A percentile compares a stretch with the other conserved stretches of the same genome.
Conservation (phyloP, 768 basidiomycete species). For the Pilatotrama ljubarskyi region DNA sequence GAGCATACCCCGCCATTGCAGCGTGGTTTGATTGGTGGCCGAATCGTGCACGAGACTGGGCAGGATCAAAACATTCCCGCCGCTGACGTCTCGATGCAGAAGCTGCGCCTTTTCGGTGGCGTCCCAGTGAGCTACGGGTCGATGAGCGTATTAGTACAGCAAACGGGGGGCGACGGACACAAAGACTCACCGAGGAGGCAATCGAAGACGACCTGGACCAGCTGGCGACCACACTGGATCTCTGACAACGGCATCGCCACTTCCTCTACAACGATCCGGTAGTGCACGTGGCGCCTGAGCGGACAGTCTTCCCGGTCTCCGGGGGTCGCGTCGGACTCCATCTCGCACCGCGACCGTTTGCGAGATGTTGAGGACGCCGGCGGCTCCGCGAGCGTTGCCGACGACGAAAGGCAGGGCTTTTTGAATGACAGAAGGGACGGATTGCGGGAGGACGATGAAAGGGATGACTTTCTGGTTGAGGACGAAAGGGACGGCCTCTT, state of each 20-base stretch:
- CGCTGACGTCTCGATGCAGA: not conserved
- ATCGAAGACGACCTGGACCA: not conserved
- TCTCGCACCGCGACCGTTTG: too few relatives aligned
- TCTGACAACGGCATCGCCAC: not conserved
- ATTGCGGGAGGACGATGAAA: too few relatives aligned
- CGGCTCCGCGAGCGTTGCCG: too few relatives aligned
- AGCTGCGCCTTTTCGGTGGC: not conserved
- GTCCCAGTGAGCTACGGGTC: not conserved
- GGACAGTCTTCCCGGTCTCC: not conserved
- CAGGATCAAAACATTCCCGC: not conserved
- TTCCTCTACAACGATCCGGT: constrained; percentile 1
- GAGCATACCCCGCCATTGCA: not conserved
- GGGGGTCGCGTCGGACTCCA: not conserved
- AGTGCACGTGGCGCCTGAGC: not conserved
- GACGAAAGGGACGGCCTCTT: too few relatives aligned
- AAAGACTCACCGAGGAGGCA: not conserved
- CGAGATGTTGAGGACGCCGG: too few relatives aligned
- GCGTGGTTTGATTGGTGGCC: not conserved
- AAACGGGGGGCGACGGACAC: not conserved
- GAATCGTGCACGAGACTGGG: too few relatives aligned
- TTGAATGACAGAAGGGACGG: too few relatives aligned
- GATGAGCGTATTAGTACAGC: too few relatives aligned
- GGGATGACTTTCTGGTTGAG: too few relatives aligned
- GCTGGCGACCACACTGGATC: not conserved
- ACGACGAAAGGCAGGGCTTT: too few relatives aligned